These are phyloP conservation scores for Fagus sylvatica DNA, from an alignment of 306 rosid species.

Conservation along the genomic window DNA sequence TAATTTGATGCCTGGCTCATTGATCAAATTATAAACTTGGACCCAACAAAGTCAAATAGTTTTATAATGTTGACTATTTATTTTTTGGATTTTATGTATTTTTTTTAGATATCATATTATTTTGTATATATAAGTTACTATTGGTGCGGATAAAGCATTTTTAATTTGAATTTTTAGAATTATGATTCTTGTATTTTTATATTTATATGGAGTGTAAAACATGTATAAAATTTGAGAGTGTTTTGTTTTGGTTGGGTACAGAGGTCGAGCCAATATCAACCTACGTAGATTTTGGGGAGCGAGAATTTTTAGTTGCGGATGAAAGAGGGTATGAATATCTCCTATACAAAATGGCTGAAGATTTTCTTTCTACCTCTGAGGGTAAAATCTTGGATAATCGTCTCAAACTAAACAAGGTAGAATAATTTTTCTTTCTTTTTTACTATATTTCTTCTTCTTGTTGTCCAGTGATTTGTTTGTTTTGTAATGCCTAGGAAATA, in stretches of 20 bases:
- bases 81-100: neutral
- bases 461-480: constrained; percentile 19
- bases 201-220: neutral
- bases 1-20: neutral
- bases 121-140: neutral
- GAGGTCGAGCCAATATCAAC: constrained; percentile 98
- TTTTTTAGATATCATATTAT: too few relatives aligned
- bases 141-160: neutral
- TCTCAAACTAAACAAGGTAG: constrained; percentile 89
- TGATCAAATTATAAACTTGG: neutral
- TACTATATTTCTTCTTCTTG: neutral
- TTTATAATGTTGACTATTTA: neutral
- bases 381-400: constrained; percentile 80
- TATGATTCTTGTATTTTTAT: neutral
- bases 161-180: neutral
- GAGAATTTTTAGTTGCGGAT: constrained; percentile 88
- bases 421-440: neutral
- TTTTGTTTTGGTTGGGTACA: constrained; percentile 33
- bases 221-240: constrained; percentile 9
- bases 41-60: neutral
- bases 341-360: constrained; percentile 79
- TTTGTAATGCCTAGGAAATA: neutral
- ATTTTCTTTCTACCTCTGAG: constrained; percentile 70
- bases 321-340: constrained; percentile 84
- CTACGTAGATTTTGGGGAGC: constrained; percentile 70